Conservation (phyloP, 2,329 filamentous ascomycete species). For the Penicillium oxalicum region DNA sequence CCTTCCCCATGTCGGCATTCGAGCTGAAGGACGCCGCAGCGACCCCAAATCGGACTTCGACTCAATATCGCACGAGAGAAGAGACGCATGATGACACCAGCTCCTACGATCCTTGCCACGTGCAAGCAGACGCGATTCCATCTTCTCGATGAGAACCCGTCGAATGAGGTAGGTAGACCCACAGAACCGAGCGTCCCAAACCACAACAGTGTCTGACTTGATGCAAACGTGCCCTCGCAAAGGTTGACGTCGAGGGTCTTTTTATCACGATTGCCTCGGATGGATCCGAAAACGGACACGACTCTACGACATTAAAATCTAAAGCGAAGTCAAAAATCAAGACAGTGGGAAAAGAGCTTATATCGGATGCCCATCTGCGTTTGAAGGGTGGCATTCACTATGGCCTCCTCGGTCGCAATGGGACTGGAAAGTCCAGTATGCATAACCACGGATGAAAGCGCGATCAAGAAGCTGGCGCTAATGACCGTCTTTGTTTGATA, state of each 20-base stretch:
- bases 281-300: conserved; percentile 14
- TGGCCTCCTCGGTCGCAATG: conserved; percentile 73
- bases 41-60: too few relatives aligned
- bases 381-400: conserved; percentile 70
- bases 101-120: conserved; percentile 49
- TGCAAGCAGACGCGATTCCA: conserved; percentile 65
- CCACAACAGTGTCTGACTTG: not conserved
- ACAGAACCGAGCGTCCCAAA: not conserved
- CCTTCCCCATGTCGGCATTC: not conserved
- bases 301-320: conserved; percentile 22
- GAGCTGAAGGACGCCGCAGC: too few relatives aligned
- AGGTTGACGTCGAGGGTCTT: conserved; percentile 69
- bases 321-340: conserved; percentile 49
- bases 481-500: conserved; percentile 25
- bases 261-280: conserved; percentile 57
- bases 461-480: too few relatives aligned
- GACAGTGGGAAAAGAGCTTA: conserved; percentile 53
- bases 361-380: conserved; percentile 63
- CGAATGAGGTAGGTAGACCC: conserved; percentile 43
- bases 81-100: conserved; percentile 8
- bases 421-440: conserved; percentile 72
- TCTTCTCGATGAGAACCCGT: conserved; percentile 50
- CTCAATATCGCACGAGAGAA: too few relatives aligned
- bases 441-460: not conserved
- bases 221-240: not conserved